Evolutionary conservation across 352 stramenopile genomes (phyloP), one percentile per base, ranked within the genome.

Genomic region (Pythium aristosporum): DNA sequence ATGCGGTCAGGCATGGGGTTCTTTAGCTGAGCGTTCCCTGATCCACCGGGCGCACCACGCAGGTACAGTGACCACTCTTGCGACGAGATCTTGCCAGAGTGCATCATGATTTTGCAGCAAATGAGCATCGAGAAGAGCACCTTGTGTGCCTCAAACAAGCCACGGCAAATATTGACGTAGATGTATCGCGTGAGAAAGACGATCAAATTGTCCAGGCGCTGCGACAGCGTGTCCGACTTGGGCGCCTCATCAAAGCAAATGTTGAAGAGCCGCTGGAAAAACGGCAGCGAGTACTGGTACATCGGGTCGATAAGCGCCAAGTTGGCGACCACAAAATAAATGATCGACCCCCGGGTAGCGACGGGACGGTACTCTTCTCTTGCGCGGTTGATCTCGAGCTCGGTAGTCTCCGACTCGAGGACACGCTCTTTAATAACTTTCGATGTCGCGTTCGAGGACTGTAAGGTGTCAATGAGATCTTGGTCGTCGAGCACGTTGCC

Each of bases 221-320:
- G 70, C 2, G 72, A 63, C 5, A 98, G 72, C 0, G 65, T 61
- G 57, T 86, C 75, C 0, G 80, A 79, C 47, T 75, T 78, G 0
- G 82, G 73, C 4, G 82, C 83, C 66, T 92, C 80, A 49, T 92
- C 77, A 39, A 98, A 96, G 67, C 93, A 98, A 58, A 91, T 89
- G 55, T 94, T 89, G 73, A 98, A 98, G 23, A 98, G 79, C 0
- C 78, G 73, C 60, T 96, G 88, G 56, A 97, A 98, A 72, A 97
- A 98, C 3, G 88, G 82, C 28, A 98, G 72, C 42, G 92, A 98
- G 75, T 98, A 98, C 77, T 98, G 94, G 76, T 98, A 98, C 94
- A 98, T 98, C 3, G 94, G 93, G 53, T 98, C 94, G 56, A 98
- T 96, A 11, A 90, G 70, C 15, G 86, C 86, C 1, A 98, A 73